A percentile compares a stretch with the other conserved stretches of the same genome.
phyloP scores from a whole-genome alignment of 73 alveolate genomes.

The Stentor roeselii region DNA sequence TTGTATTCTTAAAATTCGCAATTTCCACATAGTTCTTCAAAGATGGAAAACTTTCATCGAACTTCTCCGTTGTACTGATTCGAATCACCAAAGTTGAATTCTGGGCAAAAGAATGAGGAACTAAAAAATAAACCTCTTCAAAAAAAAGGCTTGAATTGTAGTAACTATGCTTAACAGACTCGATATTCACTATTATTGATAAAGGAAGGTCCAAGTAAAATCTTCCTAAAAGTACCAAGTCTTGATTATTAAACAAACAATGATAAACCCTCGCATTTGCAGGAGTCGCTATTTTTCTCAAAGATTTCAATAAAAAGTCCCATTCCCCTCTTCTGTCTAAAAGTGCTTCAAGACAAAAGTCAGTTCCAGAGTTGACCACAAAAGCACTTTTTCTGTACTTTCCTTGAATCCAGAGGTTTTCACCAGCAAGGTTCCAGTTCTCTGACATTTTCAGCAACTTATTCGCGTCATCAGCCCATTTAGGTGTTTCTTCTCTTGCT shows the following conservation, averaged over 20 bases:
- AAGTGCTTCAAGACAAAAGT: not conserved
- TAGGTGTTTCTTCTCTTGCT: slow-evolving; percentile 1
- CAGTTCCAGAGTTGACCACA: not conserved
- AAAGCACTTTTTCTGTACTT: not conserved
- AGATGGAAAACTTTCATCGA: not conserved
- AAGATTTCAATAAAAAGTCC: not conserved
- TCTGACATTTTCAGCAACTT: not conserved
- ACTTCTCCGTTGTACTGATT: not conserved
- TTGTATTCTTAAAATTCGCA: not conserved
- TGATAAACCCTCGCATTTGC: not conserved
- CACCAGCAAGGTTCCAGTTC: slow-evolving; percentile 4
- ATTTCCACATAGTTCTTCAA: not conserved
- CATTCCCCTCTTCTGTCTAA: slow-evolving; percentile 1
- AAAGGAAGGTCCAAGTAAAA: not conserved
- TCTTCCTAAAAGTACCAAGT: not conserved
- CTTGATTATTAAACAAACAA: not conserved
- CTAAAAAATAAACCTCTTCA: not conserved
- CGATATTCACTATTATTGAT: not conserved
- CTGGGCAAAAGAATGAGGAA: not conserved
- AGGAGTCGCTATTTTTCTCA: slow-evolving; percentile 3
- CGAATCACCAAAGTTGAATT: not conserved
- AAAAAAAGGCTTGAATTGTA: not conserved
- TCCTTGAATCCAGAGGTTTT: not conserved
- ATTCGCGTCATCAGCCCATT: not conserved
- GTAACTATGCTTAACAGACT: not conserved